Evolutionary conservation across 2,329 filamentous ascomycete species (phyloP).

Genomic region (Xylaria multiplex): DNA sequence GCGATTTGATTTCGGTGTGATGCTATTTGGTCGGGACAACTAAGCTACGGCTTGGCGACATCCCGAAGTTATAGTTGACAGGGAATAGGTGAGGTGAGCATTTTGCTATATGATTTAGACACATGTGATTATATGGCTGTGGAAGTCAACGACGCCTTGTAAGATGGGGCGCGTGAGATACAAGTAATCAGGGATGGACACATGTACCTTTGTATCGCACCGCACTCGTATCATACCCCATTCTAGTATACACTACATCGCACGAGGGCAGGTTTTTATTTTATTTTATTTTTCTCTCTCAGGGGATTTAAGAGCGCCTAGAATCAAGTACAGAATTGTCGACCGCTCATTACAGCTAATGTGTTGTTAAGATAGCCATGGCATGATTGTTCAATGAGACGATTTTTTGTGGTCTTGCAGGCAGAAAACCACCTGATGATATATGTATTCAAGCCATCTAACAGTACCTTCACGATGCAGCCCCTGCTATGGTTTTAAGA

Average conservation of each 20-base stretch:
- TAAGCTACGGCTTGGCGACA: too few relatives aligned
- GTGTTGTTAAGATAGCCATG: slow-evolving; percentile 9
- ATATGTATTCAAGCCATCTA: neutral
- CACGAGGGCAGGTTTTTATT: slow-evolving; percentile 8
- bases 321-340: neutral
- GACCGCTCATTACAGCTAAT: neutral
- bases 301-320: neutral
- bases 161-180: neutral
- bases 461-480: too few relatives aligned
- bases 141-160: neutral
- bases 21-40: too few relatives aligned
- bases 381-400: slow-evolving; percentile 29
- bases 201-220: slow-evolving; percentile 5
- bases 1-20: too few relatives aligned
- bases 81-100: too few relatives aligned
- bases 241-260: slow-evolving; percentile 13
- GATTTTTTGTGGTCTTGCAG: slow-evolving; percentile 5
- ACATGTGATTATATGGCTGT: too few relatives aligned
- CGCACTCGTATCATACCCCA: slow-evolving; percentile 28
- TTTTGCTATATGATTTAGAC: too few relatives aligned
- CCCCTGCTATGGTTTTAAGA: neutral
- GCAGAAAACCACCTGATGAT: neutral
- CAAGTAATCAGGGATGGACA: slow-evolving; percentile 5
- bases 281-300: neutral
- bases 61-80: too few relatives aligned